Conservation (phyloP, 805 yeast genomes). For the Metschnikowia lunata region DNA sequence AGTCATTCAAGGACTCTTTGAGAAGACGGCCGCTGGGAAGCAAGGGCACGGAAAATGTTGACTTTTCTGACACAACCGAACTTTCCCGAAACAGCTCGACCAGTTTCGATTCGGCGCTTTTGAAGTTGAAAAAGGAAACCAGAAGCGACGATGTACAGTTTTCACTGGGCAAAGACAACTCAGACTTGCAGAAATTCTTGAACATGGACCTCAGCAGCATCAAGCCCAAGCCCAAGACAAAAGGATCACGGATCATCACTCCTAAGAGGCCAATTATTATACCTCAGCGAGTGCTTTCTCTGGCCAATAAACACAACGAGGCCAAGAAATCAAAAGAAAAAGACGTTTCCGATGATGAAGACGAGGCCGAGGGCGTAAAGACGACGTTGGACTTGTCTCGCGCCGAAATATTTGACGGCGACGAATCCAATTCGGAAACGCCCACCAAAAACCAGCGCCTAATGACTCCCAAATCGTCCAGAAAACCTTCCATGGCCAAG, state of each 20-base stretch:
- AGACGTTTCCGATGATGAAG: constrained; percentile 6
- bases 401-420: background rate
- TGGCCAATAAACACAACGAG: background rate
- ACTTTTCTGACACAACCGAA: background rate
- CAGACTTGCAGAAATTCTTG: constrained; percentile 14
- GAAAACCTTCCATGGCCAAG: constrained; percentile 1
- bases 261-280: constrained; percentile 17
- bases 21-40: background rate
- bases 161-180: constrained; percentile 2
- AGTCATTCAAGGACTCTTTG: constrained; percentile 1
- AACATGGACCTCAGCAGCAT: constrained; percentile 13
- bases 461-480: background rate
- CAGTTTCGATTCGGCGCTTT: constrained; percentile 15
- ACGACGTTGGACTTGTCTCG: background rate
- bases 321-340: background rate
- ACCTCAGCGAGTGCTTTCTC: background rate
- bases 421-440: background rate
- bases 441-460: background rate
- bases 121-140: constrained; percentile 12
- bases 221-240: constrained; percentile 12
- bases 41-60: background rate
- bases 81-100: background rate
- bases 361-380: background rate
- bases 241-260: constrained; percentile 9
- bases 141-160: background rate